Evolutionary conservation across 2,329 filamentous ascomycete species (phyloP), one percentile per base, ranked within the genome.

Genomic region (Aspergillus sp.): DNA sequence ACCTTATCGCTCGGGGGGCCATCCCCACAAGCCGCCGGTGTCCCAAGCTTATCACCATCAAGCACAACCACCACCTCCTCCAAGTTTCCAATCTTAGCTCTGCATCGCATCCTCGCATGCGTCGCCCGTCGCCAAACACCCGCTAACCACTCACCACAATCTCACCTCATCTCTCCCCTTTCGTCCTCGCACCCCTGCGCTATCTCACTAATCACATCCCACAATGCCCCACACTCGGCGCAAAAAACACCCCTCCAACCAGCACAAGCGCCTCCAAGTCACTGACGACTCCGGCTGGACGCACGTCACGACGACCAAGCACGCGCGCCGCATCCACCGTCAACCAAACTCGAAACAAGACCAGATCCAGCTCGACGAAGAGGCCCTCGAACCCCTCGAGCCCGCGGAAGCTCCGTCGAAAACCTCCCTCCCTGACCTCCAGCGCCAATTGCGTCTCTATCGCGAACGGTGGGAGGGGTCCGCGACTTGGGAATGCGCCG

Each of bases 241-340:
- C 52, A 72, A 70, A 51, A 67, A 61, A 19, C 41, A 55, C 27
- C 17, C 47, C 42, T 34, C 57, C 20, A 56, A 27, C 51, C 22
- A 56, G 8, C 60, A 67, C 46, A 77, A 75, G 62, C 73, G 73
- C 39, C 63, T 72, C 44, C 61, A 75, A 67, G 61, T 77, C 53
- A 73, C 70, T 51, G 75, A 75, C 62, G 56, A 68, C 20, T 67
- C 75, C 48, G 76, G 77, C 67, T 79, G 77, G 77, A 78, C 77
- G 22, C 76, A 78, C 61, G 69, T 79, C 59, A 72, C 73, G 19
- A 75, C 66, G 34, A 64, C 55, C 57, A 61, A 56, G 52, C 69
- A 68, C 50, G 69, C 66, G 42, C 66, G 67, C 48, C 70, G 70
- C 34, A 30, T 66, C 62, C 57, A 58, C 46, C 42, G 42, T 42